These are phyloP conservation scores for Vaccinium macrocarpon DNA, from an alignment of 148 eudicot species.

Conservation along the genomic window DNA sequence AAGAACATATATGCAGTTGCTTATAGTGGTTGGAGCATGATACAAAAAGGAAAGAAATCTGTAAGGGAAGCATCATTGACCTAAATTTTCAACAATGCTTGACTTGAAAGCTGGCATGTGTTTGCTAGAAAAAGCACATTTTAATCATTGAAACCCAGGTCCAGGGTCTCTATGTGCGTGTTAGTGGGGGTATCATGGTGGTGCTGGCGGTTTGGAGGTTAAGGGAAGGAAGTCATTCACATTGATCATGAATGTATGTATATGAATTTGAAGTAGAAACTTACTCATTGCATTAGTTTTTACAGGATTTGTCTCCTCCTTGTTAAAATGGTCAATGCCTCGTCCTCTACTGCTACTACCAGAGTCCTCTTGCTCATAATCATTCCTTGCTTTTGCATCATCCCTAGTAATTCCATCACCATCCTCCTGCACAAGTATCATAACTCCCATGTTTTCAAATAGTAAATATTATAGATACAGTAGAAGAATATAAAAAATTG, in stretches of 20 bases:
- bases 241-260: background rate
- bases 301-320: constrained; percentile 61
- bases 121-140: background rate
- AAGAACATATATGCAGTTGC: background rate
- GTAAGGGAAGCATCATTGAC: background rate
- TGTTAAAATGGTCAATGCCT: constrained; percentile 75
- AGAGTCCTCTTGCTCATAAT: constrained; percentile 23
- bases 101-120: background rate
- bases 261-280: constrained; percentile 20
- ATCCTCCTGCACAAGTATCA: constrained; percentile 43
- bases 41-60: background rate
- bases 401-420: constrained; percentile 30
- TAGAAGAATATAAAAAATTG: background rate
- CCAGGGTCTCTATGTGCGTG: background rate
- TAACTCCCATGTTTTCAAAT: background rate
- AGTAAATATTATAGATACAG: background rate
- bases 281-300: constrained; percentile 79
- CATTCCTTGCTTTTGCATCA: constrained; percentile 23
- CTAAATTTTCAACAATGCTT: background rate
- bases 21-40: background rate
- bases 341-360: constrained; percentile 30
- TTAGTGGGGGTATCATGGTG: background rate
- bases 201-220: background rate
- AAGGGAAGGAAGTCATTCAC: background rate
- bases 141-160: background rate